Base-by-base conservation (phyloP, 495 filamentous ascomycete species). In the Penicillium robsamsonii region DNA sequence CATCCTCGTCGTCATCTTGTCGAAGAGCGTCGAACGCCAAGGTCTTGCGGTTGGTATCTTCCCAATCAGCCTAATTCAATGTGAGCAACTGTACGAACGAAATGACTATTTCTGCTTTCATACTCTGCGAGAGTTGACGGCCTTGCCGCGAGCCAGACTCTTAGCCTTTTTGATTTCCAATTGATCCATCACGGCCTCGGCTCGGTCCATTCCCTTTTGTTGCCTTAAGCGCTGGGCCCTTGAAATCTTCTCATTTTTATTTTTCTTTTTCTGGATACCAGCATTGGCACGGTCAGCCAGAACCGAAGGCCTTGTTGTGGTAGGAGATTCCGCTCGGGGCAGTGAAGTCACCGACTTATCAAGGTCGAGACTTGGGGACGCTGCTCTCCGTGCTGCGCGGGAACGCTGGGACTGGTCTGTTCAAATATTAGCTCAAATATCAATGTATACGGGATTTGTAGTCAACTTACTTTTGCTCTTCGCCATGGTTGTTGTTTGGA, bases 291-390 rank as follows among this genome's bases (percentile, higher is more conserved):
- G 73, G 12, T 74, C 69, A 0, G 82, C 75, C 24, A 92, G 80
- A 47, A 90, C 72, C 5, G 84, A 81, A 31, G 86, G 80, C 7
- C 81, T 81, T 40, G 76, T 57, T 53, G 74, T 64, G 35, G 73
- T 67, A 4, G 79, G 76, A 31, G 82, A 75, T 24, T 75, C 66
- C 1, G 86, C 82, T 11, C 82, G 78, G 44, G 81, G 80, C 45
- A 81, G 74, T 48, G 81, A 67, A 60, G 84, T 85, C 37, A 92
- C 72, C 3, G 88, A 91, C 73, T 90, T 90, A 74, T 92, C 88
- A 57, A 84, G 77, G 66, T 91, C 76, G 70, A 90, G 81, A 67
- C 84, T 78, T 12, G 86, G 87, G 13, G 87, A 88, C 24, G 81
- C 82, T 38, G 81, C 89, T 48, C 91, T 84, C 63, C 87, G 80